A percentile compares a stretch with the other conserved stretches of the same genome.
These are phyloP conservation scores for Blepharisma stoltei DNA, from an alignment of 73 alveolate genomes.

Conservation along the genomic window DNA sequence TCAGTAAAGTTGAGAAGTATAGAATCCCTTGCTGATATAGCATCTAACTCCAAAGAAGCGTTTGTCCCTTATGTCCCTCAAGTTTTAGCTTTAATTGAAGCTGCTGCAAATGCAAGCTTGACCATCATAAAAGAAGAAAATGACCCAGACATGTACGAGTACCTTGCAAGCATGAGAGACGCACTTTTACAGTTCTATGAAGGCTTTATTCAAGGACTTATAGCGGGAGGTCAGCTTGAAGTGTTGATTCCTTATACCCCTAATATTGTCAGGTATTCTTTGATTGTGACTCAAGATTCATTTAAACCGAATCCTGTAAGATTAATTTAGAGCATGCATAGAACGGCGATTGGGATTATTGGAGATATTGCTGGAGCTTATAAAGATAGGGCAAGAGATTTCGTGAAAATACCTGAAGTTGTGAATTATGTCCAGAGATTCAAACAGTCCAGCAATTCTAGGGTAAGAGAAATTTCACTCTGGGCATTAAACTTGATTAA, in stretches of 20 bases:
- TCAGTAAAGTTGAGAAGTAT: constrained; percentile 12
- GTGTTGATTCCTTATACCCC: not conserved
- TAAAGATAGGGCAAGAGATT: not conserved
- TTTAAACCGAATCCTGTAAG: not conserved
- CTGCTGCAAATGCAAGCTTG: constrained; percentile 26
- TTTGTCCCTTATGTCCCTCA: not conserved
- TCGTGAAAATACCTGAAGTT: constrained; percentile 3
- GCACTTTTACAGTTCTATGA: constrained; percentile 23
- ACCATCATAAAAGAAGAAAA: not conserved
- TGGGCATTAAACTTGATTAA: not conserved
- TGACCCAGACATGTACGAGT: constrained; percentile 6
- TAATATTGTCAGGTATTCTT: not conserved
- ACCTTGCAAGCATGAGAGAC: not conserved
- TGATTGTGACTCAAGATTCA: constrained; percentile 12
- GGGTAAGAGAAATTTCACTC: not conserved
- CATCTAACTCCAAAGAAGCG: not conserved
- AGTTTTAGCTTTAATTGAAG: constrained; percentile 1
- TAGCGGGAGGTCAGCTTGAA: not conserved
- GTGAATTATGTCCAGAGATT: constrained; percentile 5
- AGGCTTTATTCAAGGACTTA: not conserved
- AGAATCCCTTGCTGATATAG: not conserved
- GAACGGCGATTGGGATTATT: constrained; percentile 12
- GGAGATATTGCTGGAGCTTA: not conserved
- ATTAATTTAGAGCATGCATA: not conserved
- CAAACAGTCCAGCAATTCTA: not conserved